phyloP scores from a whole-genome alignment of 371 early-diverging fungal genomes.

The Mortierella sp. region DNA sequence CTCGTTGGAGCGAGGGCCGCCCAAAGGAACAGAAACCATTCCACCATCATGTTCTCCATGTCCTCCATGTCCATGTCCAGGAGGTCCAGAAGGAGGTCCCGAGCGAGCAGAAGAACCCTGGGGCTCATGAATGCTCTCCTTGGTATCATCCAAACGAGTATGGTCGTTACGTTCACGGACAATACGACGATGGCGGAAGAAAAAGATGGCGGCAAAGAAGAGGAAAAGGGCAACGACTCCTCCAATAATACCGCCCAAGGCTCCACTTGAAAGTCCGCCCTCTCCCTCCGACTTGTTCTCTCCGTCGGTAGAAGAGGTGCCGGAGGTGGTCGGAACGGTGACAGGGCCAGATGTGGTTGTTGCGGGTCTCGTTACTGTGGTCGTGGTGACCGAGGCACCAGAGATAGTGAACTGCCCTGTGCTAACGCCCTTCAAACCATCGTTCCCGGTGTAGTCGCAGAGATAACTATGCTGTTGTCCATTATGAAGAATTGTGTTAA shows the following conservation, averaged over 20 bases:
- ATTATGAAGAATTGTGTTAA: neutral
- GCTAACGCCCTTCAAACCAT: neutral
- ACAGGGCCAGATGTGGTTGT: neutral
- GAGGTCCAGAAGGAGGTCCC: slow-evolving; percentile 7
- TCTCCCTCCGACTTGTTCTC: neutral
- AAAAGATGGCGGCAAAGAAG: slow-evolving; percentile 39
- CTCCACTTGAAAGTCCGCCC: slow-evolving; percentile 38
- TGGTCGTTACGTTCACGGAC: slow-evolving; percentile 32
- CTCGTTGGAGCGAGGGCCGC: slow-evolving; percentile 7
- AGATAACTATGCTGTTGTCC: slow-evolving; percentile 31
- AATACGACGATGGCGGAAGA: slow-evolving; percentile 38
- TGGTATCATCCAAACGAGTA: slow-evolving; percentile 31
- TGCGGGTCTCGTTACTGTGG: neutral
- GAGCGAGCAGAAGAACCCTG: slow-evolving; percentile 14
- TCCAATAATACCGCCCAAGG: slow-evolving; percentile 43
- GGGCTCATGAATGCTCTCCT: slow-evolving; percentile 32
- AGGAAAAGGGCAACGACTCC: slow-evolving; percentile 34
- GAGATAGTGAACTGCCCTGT: slow-evolving; percentile 42
- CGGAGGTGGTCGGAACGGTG: neutral
- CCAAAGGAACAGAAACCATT: slow-evolving; percentile 24
- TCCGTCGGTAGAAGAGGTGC: neutral
- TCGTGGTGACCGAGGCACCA: slow-evolving; percentile 1
- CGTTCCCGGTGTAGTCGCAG: slow-evolving; percentile 24
- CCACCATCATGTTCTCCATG: slow-evolving; percentile 15
- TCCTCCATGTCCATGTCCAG: neutral